phyloP scores from a whole-genome alignment of 768 basidiomycete genomes.

The Coprinellus aureogranulatus region DNA sequence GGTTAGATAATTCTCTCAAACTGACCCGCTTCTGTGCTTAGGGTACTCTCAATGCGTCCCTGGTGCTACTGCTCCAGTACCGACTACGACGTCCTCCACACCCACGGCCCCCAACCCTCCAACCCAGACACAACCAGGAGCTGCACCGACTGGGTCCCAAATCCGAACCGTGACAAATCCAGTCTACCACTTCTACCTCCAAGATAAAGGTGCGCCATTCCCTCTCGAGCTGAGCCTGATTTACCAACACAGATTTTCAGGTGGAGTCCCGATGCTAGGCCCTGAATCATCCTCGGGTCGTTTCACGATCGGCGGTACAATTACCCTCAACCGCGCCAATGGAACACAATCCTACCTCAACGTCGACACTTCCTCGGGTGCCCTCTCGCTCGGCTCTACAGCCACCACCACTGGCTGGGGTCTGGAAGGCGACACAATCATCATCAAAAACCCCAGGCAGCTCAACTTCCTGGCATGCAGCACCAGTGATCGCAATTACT shows the following conservation, averaged over 20 bases:
- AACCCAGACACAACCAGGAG: constrained; percentile 29
- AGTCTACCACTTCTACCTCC: constrained; percentile 57
- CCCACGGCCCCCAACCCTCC: constrained; percentile 25
- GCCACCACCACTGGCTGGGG: constrained; percentile 55
- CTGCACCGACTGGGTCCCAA: constrained; percentile 43
- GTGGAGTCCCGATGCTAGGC: constrained; percentile 48
- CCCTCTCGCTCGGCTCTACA: constrained; percentile 43
- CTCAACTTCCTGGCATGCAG: constrained; percentile 56
- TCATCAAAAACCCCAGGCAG: constrained; percentile 49
- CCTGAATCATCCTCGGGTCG: constrained; percentile 49
- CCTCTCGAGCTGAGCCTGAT: no score
- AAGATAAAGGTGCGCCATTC: constrained; percentile 38
- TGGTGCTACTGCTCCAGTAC: constrained; percentile 18
- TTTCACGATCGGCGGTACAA: constrained; percentile 49
- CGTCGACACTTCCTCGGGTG: constrained; percentile 33
- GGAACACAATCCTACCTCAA: constrained; percentile 50
- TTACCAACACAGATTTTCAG: constrained; percentile 23
- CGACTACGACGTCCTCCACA: constrained; percentile 20
- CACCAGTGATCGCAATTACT: constrained; percentile 39
- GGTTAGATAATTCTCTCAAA: not conserved
- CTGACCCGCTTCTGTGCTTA: constrained; percentile 15
- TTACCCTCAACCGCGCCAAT: constrained; percentile 40
- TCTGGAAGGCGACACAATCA: constrained; percentile 59
- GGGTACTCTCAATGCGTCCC: constrained; percentile 58
- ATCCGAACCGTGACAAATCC: constrained; percentile 53